A percentile compares a stretch with the other conserved stretches of the same genome.
These are phyloP conservation scores for Populus nigra DNA, from an alignment of 345 rosid genomes.

Conservation along the genomic window DNA sequence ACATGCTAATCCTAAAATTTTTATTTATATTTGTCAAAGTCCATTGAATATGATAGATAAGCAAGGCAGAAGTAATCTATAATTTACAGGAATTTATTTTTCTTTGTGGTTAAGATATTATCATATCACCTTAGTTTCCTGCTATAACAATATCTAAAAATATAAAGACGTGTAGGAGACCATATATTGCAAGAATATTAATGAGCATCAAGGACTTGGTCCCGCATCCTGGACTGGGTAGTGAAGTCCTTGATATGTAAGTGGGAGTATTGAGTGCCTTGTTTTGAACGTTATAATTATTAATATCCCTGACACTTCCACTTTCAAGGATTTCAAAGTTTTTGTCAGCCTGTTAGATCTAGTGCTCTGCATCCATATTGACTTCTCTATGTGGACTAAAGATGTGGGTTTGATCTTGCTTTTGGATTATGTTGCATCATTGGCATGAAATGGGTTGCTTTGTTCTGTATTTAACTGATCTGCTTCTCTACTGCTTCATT, in stretches of 20 bases:
- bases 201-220: no score
- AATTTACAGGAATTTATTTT: not conserved
- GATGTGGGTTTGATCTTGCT: not conserved
- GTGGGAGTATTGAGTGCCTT: not conserved
- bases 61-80: not conserved
- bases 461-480: not conserved
- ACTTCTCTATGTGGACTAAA: not conserved
- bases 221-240: not conserved
- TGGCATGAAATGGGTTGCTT: not conserved
- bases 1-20: not conserved
- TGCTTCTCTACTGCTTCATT: not conserved
- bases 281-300: not conserved
- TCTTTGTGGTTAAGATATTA: not conserved
- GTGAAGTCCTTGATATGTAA: not conserved
- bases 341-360: not conserved
- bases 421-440: not conserved
- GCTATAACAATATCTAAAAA: not conserved
- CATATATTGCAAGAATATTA: not conserved
- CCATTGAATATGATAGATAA: not conserved
- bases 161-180: not conserved
- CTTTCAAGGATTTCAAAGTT: not conserved
- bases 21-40: not conserved
- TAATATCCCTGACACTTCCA: not conserved
- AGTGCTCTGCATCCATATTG: not conserved
- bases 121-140: not conserved